These are phyloP conservation scores for Petunia secreta DNA, from an alignment of 257 asterid genomes.

Conservation along the genomic window DNA sequence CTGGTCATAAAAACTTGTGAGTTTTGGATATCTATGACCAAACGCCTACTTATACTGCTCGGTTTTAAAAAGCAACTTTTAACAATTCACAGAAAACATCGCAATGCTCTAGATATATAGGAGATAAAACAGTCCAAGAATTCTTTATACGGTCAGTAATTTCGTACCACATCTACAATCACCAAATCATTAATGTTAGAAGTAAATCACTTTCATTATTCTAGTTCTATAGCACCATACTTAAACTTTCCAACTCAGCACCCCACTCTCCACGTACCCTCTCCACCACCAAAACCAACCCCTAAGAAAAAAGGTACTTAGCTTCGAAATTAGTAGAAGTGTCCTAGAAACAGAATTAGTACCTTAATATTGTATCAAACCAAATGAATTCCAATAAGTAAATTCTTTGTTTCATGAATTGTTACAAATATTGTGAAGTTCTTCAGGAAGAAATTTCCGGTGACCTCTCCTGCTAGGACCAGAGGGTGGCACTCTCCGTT, in stretches of 20 bases:
- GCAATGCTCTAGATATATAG: background rate
- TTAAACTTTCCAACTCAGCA: background rate
- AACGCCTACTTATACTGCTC: background rate
- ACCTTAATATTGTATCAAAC: background rate
- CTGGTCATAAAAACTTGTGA: too few species aligned
- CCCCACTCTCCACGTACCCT: background rate
- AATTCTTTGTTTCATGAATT: background rate
- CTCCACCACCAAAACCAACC: background rate
- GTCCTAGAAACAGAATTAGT: background rate
- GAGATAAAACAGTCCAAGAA: background rate
- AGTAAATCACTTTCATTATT: background rate
- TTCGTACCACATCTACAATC: background rate
- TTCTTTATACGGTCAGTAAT: background rate
- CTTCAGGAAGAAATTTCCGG: background rate
- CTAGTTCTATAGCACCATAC: background rate
- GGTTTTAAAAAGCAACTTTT: background rate
- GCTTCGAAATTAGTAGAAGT: background rate
- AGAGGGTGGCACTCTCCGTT: constrained; percentile 24
- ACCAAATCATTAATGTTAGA: constrained; percentile 6
- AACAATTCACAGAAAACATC: background rate
- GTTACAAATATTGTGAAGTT: background rate
- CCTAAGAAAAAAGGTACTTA: background rate
- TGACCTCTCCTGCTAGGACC: constrained; percentile 30
- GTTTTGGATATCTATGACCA: too few species aligned
- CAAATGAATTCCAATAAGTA: background rate